These are phyloP conservation scores for Penstemon davidsonii DNA, from an alignment of 257 asterid genomes.

Conservation along the genomic window DNA sequence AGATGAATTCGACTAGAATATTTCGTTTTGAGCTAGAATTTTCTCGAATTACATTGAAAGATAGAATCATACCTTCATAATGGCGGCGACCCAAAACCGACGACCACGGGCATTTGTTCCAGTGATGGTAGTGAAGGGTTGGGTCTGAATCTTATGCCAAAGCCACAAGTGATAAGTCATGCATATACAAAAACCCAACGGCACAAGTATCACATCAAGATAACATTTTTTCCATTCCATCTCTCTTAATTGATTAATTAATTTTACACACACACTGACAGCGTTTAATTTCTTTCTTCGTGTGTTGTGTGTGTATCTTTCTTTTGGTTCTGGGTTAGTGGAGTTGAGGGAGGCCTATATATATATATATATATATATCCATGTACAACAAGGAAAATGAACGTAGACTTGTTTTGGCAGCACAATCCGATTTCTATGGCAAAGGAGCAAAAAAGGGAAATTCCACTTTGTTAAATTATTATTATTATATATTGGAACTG, in stretches of 20 bases:
- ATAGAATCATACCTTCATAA: slow-evolving; percentile 49
- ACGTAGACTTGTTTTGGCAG: background rate
- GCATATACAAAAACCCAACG: slow-evolving; percentile 54
- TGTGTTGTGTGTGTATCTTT: background rate
- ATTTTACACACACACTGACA: background rate
- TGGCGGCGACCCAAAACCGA: slow-evolving; percentile 59
- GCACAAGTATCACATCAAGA: slow-evolving; percentile 72
- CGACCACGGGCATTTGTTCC: slow-evolving; percentile 60
- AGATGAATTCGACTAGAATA: too few species aligned
- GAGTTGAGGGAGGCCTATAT: background rate
- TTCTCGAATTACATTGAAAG: too few species aligned
- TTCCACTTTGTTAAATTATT: background rate
- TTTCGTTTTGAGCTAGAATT: too few species aligned
- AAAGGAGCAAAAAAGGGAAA: background rate
- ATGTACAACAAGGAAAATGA: background rate
- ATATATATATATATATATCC: background rate
- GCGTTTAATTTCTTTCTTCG: background rate
- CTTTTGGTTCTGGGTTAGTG: background rate
- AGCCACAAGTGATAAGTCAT: slow-evolving; percentile 55
- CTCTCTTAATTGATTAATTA: background rate
- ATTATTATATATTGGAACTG: background rate
- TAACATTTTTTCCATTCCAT: slow-evolving; percentile 92
- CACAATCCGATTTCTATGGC: background rate
- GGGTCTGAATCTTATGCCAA: slow-evolving; percentile 52
- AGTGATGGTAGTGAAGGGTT: slow-evolving; percentile 53